A percentile compares a stretch with the other conserved stretches of the same genome.
Conservation (phyloP, 2,329 filamentous ascomycete genomes). For the Aspergillus piperis region DNA sequence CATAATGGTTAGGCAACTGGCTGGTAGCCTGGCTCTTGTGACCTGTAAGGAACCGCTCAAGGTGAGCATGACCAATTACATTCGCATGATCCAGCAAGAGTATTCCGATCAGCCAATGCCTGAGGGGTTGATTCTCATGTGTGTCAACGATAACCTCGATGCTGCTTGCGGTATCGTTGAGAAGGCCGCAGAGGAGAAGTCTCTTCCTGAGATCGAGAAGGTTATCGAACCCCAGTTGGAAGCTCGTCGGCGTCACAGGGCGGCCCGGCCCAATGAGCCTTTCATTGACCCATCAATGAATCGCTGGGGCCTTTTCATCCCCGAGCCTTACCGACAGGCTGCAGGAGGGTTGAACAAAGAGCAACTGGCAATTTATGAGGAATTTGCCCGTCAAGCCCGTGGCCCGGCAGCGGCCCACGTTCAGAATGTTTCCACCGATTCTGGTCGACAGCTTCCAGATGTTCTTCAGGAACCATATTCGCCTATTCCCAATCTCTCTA, state of each 20-base stretch:
- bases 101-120: constrained; percentile 72
- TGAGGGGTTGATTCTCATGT: constrained; percentile 96
- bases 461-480: constrained; percentile 63
- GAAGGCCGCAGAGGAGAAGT: constrained; percentile 90
- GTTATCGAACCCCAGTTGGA: constrained; percentile 83
- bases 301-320: constrained; percentile 91
- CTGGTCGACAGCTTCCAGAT: constrained; percentile 62
- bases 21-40: constrained; percentile 91
- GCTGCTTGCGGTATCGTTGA: constrained; percentile 91
- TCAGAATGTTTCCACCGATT: constrained; percentile 60
- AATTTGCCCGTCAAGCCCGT: constrained; percentile 85
- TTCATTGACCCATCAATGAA: constrained; percentile 82
- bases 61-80: constrained; percentile 96
- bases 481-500: constrained; percentile 61
- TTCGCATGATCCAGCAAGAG: constrained; percentile 75
- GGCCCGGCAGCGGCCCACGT: constrained; percentile 56
- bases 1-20: constrained; percentile 92
- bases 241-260: constrained; percentile 71
- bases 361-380: constrained; percentile 94
- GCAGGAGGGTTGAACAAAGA: constrained; percentile 82
- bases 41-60: constrained; percentile 96
- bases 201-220: constrained; percentile 90
- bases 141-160: constrained; percentile 96
- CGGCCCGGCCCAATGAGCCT: constrained; percentile 74
- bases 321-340: constrained; percentile 86